Evolutionary conservation across 129 eudicot species (phyloP).

Genomic region (Tagetes patula): DNA sequence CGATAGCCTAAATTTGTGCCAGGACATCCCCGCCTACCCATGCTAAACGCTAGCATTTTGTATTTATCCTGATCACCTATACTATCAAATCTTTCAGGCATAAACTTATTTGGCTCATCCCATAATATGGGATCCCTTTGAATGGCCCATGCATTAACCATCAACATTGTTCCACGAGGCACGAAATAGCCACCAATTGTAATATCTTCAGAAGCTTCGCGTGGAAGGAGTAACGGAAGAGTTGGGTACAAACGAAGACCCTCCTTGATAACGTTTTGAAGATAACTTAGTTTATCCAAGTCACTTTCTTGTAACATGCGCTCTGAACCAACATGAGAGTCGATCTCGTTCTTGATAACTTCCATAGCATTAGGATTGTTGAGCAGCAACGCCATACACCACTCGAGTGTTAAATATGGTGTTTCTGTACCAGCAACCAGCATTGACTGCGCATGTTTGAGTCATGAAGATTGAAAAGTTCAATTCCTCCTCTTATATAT

Average conservation of each 20-base stretch:
- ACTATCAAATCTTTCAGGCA: slow-evolving; percentile 30
- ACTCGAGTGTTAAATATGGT: slow-evolving; percentile 34
- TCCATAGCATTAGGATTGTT: slow-evolving; percentile 28
- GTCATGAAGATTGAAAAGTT: background rate
- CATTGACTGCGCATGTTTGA: slow-evolving; percentile 1
- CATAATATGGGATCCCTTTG: slow-evolving; percentile 9
- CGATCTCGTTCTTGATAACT: slow-evolving; percentile 11
- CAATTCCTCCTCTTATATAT: background rate
- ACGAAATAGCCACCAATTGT: slow-evolving; percentile 21
- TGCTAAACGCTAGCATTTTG: slow-evolving; percentile 27
- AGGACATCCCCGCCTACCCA: slow-evolving; percentile 31
- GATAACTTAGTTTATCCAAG: background rate
- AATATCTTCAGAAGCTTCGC: slow-evolving; percentile 22
- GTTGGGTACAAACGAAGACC: background rate
- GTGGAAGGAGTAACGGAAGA: slow-evolving; percentile 11
- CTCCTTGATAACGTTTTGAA: background rate
- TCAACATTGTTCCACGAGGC: slow-evolving; percentile 30
- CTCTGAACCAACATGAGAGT: background rate
- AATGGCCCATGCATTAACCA: background rate
- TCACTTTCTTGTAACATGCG: background rate
- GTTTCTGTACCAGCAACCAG: slow-evolving; percentile 12
- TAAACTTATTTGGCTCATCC: slow-evolving; percentile 24
- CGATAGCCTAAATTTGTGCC: slow-evolving; percentile 22
- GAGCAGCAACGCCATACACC: slow-evolving; percentile 30
- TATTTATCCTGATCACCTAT: slow-evolving; percentile 23